Percentiles rank a stretch among this genome's conserved stretches.
phyloP scores from a whole-genome alignment of 495 filamentous ascomycete species.

The Letharia columbiana region DNA sequence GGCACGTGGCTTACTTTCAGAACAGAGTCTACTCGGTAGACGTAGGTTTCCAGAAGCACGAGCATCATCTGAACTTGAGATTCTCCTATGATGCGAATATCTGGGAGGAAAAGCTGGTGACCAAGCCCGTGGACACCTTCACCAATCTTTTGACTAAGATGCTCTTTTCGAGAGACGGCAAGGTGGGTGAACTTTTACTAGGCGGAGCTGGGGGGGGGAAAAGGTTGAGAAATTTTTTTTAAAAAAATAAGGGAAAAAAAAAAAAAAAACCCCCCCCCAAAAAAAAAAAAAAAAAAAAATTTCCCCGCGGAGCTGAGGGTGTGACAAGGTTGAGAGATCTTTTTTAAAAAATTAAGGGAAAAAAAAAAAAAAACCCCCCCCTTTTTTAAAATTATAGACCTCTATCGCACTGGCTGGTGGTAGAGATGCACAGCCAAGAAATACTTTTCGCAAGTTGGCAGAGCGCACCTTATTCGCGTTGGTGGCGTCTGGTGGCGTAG shows the following conservation, averaged over 20 bases:
- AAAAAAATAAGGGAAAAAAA: not conserved
- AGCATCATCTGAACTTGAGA: not conserved
- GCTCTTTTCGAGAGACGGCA: not conserved
- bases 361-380: too few species aligned
- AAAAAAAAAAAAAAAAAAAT: too few species aligned
- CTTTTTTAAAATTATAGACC: too few species aligned
- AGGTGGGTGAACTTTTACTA: not conserved
- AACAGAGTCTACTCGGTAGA: constrained; percentile 12
- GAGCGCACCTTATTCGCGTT: too few species aligned
- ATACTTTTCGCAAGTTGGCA: too few species aligned
- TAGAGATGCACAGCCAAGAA: too few species aligned
- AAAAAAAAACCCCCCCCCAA: too few species aligned
- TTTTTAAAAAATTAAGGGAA: not conserved
- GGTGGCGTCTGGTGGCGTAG: too few species aligned
- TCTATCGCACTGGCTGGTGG: too few species aligned
- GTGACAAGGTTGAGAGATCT: not conserved
- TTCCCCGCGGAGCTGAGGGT: not conserved
- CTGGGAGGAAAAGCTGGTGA: not conserved
- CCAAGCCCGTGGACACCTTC: not conserved
- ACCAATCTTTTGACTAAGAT: not conserved
- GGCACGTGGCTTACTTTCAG: constrained; percentile 10
- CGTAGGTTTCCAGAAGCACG: constrained; percentile 7
- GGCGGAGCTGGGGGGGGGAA: not conserved
- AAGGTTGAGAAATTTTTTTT: not conserved
- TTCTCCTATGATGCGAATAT: not conserved